A percentile compares a stretch with the other conserved stretches of the same genome.
Evolutionary conservation across 73 alveolate species (phyloP).

Genomic region (Paramecium sonneborni): DNA sequence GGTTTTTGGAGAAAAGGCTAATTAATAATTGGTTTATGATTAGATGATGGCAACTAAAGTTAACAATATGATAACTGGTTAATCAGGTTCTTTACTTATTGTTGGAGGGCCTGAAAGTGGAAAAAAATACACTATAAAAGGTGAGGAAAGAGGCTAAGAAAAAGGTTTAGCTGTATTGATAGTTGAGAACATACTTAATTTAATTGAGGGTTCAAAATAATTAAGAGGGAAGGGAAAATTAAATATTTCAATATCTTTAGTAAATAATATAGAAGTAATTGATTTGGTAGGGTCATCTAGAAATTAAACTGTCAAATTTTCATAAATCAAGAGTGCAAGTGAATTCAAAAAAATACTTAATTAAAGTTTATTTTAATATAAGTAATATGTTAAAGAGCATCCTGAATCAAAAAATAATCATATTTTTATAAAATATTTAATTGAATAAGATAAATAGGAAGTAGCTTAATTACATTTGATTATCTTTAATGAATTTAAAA

Average conservation of each 20-base stretch:
- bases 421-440: not conserved
- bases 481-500: not conserved
- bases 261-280: not conserved
- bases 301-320: not conserved
- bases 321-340: not conserved
- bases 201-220: not conserved
- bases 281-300: not conserved
- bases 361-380: not conserved
- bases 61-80: not conserved
- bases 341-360: slow-evolving; percentile 15
- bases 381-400: not conserved
- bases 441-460: slow-evolving; percentile 9
- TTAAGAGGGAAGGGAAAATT: not conserved
- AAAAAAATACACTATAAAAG: slow-evolving; percentile 7
- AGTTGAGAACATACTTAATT: slow-evolving; percentile 2
- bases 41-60: not conserved
- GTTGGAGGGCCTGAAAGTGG: slow-evolving; percentile 10
- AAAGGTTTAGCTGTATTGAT: not conserved
- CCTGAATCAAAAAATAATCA: not conserved
- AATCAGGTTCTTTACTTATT: not conserved
- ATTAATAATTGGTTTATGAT: not conserved
- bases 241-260: not conserved
- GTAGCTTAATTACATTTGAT: not conserved
- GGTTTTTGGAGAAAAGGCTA: slow-evolving; percentile 26
- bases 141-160: not conserved